Evolutionary conservation across 2,329 filamentous ascomycete species (phyloP).

Genomic region (Neophaeococcomyces aloes): DNA sequence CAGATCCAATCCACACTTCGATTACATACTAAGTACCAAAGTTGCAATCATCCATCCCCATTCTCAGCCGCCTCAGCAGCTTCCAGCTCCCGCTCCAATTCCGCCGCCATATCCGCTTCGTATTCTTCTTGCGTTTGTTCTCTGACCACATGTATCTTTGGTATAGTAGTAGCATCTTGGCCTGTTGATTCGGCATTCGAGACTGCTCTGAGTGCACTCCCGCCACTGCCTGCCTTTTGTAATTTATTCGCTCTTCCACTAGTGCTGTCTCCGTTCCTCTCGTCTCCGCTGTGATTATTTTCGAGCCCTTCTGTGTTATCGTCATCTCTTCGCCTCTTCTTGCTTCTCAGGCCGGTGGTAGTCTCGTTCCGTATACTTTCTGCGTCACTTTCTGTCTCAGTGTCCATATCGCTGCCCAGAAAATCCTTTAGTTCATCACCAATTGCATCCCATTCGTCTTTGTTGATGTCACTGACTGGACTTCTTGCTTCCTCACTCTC

Average conservation of each 20-base stretch:
- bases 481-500: slow-evolving; percentile 18
- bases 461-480: slow-evolving; percentile 44
- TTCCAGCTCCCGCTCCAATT: slow-evolving; percentile 52
- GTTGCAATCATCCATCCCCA: no score
- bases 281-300: slow-evolving; percentile 3
- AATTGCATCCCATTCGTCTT: slow-evolving; percentile 52
- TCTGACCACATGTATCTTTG: slow-evolving; percentile 24
- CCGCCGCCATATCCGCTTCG: slow-evolving; percentile 40
- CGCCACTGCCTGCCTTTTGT: not conserved
- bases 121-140: slow-evolving; percentile 28
- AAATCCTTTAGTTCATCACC: slow-evolving; percentile 71
- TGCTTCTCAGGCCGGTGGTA: slow-evolving; percentile 16
- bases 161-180: slow-evolving; percentile 13
- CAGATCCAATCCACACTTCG: no score
- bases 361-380: slow-evolving; percentile 28
- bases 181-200: not conserved
- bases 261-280: slow-evolving; percentile 1
- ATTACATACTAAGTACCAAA: no score
- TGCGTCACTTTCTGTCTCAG: slow-evolving; percentile 41
- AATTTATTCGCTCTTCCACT: not conserved
- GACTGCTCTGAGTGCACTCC: slow-evolving; percentile 2
- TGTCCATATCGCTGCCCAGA: slow-evolving; percentile 42
- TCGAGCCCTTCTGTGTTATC: slow-evolving; percentile 1
- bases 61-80: slow-evolving; percentile 21
- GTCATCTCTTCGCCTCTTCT: slow-evolving; percentile 11